Evolutionary conservation across 495 filamentous ascomycete genomes (phyloP), one percentile per base, ranked within the genome.

Genomic region (Tuber brumale): DNA sequence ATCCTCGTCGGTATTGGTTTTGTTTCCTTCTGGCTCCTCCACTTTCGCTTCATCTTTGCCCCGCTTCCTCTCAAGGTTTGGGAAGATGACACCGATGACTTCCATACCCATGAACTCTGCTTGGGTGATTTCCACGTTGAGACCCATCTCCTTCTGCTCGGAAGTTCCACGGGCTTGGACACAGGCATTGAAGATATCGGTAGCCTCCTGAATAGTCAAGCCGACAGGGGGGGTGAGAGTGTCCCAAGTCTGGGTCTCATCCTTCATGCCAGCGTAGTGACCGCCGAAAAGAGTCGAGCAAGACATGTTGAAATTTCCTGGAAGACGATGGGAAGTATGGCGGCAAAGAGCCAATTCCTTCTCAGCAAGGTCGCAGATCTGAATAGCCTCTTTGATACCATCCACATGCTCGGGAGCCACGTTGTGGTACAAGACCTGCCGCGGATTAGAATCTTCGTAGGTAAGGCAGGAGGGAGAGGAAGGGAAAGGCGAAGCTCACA

Each of bases 371-470:
- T 91, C 88, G 80, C 94, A 97, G 61, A 94, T 82, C 4, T 79
- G 82, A 37, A 91, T 86, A 3, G 94, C 94, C 3, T 86, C 86
- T 42, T 88, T 83, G 72, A 98, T 87, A 77, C 92, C 88, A 0
- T 87, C 85, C 0, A 80, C 85, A 82, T 94, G 91, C 79, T 99
- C 95, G 5, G 92, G 91, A 77, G 93, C 96, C 21, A 97, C 95
- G 48, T 92, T 87, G 80, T 97, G 95, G 74, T 88, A 88, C 19
- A 94, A 86, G 14, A 97, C 43, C 82, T 83, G 44, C 27, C 8
- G 0, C 35, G 12, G 39, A 7, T 8, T 6, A 51, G 27, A 41
- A 72, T 75, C 61, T 35, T 42, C 21, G 12, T 23, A 19, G 4
- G 41, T 71, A 51, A 23, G 39, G 16, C 18, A 2, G 66, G 9